phyloP scores from a whole-genome alignment of 2,329 filamentous ascomycete genomes.

The Fusarium nisikadoi region DNA sequence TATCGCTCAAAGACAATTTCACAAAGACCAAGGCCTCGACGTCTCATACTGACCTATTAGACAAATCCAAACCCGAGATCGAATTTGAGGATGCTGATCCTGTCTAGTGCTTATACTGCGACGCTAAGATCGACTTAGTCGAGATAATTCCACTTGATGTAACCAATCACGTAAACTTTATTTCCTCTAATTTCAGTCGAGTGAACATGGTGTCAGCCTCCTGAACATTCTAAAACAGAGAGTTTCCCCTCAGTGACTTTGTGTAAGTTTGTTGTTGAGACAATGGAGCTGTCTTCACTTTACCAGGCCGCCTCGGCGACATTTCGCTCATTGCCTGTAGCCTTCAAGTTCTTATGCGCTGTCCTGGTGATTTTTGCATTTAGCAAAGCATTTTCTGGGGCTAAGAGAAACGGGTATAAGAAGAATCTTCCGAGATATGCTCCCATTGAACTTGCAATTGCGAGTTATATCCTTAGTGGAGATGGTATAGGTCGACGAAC shows the following conservation, averaged over 20 bases:
- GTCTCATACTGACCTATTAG: background rate
- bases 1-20: background rate
- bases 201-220: background rate
- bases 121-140: conserved; percentile 5
- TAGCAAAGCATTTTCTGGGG: background rate
- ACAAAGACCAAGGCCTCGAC: too few relatives aligned
- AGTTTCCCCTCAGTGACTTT: background rate
- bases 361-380: background rate
- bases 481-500: conserved; percentile 23
- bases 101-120: background rate
- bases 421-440: conserved; percentile 13
- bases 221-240: background rate
- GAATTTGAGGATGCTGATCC: background rate
- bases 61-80: background rate
- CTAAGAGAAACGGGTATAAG: background rate
- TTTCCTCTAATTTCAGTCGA: background rate
- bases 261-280: background rate
- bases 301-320: background rate
- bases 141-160: background rate
- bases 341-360: background rate
- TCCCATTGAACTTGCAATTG: conserved; percentile 25
- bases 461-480: conserved; percentile 16
- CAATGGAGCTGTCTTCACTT: background rate
- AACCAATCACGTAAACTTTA: conserved; percentile 5
- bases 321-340: background rate